These are phyloP conservation scores for Claviceps paspali DNA, from an alignment of 2,329 filamentous ascomycete species.

Conservation along the genomic window DNA sequence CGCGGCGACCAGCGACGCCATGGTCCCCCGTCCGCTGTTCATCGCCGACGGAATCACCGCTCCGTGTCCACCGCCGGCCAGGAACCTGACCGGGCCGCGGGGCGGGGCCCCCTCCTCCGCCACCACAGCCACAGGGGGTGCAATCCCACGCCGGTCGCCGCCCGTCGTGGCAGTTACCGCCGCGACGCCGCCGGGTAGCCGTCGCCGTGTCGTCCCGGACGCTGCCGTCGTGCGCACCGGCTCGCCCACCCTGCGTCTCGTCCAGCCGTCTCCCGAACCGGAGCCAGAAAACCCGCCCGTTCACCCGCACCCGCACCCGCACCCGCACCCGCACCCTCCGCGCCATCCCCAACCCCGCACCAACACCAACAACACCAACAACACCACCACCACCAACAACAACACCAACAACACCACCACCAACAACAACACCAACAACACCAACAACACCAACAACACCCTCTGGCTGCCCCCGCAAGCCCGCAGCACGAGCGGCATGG, in stretches of 20 bases:
- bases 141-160: no score
- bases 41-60: no score
- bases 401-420: background rate
- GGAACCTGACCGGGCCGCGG: slow-evolving; percentile 11
- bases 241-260: slow-evolving; percentile 22
- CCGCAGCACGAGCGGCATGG: slow-evolving; percentile 1
- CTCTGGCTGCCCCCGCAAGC: slow-evolving; percentile 6
- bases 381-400: background rate
- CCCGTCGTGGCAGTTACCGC: no score
- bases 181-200: no score
- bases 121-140: no score
- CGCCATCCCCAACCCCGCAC: no score
- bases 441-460: slow-evolving; percentile 2
- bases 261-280: slow-evolving; percentile 18
- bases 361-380: background rate
- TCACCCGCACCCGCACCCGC: background rate
- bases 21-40: slow-evolving; percentile 11
- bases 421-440: background rate
- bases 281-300: no score
- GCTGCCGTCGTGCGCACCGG: slow-evolving; percentile 11
- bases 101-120: no score
- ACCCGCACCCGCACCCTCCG: background rate
- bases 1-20: no score
- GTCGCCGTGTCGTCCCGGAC: no score
- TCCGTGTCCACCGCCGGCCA: background rate